Evolutionary conservation across 106 monocot species (phyloP).

Genomic region (Dendrobium huoshanense): DNA sequence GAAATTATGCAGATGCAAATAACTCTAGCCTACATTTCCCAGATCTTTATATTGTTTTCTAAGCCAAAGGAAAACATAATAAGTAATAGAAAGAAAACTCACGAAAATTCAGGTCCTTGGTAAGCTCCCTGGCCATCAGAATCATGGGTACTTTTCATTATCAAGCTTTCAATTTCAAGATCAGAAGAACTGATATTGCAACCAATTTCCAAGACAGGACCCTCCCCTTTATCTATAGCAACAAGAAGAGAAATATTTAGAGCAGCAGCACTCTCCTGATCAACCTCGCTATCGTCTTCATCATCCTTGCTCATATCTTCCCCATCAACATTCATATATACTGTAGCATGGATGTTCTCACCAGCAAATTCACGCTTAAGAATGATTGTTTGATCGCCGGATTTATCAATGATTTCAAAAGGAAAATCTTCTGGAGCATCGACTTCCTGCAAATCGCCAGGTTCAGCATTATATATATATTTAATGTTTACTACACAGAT

Average conservation of each 20-base stretch:
- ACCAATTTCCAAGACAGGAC: slow-evolving; percentile 47
- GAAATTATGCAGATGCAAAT: neutral
- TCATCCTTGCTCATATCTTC: slow-evolving; percentile 24
- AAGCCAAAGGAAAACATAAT: neutral
- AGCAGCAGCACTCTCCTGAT: slow-evolving; percentile 10
- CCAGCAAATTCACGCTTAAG: slow-evolving; percentile 49
- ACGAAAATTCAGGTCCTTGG: slow-evolving; percentile 74
- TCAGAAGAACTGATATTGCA: slow-evolving; percentile 51
- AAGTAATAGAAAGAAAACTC: neutral
- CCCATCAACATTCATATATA: slow-evolving; percentile 36
- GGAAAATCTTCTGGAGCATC: slow-evolving; percentile 51
- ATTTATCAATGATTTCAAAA: slow-evolving; percentile 74
- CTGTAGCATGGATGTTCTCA: slow-evolving; percentile 64
- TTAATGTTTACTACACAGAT: neutral
- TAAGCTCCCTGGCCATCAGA: slow-evolving; percentile 46
- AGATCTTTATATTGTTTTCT: neutral
- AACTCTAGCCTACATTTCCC: neutral
- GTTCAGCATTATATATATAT: neutral
- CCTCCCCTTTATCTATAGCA: slow-evolving; percentile 64
- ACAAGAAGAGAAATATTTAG: slow-evolving; percentile 51
- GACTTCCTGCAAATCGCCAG: slow-evolving; percentile 25
- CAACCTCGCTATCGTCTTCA: slow-evolving; percentile 18
- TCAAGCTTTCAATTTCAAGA: slow-evolving; percentile 57
- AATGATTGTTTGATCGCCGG: slow-evolving; percentile 66
- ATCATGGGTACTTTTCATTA: slow-evolving; percentile 30